phyloP scores from a whole-genome alignment of 768 basidiomycete genomes.

The Harrya chromipes region DNA sequence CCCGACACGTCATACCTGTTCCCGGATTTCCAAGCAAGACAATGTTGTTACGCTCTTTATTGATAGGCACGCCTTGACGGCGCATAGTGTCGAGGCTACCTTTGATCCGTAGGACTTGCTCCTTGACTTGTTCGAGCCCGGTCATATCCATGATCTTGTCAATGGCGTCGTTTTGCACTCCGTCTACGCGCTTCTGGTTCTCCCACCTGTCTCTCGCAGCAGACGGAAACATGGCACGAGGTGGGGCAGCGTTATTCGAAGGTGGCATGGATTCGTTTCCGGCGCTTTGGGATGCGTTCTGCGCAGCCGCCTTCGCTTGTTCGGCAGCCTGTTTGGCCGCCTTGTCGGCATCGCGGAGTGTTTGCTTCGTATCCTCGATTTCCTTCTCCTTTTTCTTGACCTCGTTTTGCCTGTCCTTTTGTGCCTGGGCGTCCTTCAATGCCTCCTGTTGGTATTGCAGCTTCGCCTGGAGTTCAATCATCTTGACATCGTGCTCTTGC shows the following conservation, averaged over 20 bases:
- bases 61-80: conserved; percentile 52
- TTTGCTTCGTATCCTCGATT: conserved; percentile 34
- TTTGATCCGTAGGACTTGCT: conserved; percentile 55
- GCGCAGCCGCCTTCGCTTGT: conserved; percentile 1
- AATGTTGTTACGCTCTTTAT: conserved; percentile 59
- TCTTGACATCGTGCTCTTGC: conserved; percentile 37
- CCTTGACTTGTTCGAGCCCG: conserved; percentile 65
- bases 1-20: conserved; percentile 47
- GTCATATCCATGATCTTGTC: conserved; percentile 69
- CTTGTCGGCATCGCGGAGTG: conserved; percentile 7
- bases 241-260: conserved; percentile 3
- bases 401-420: conserved; percentile 46
- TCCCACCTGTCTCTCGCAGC: conserved; percentile 51
- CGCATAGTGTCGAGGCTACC: conserved; percentile 51
- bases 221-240: conserved; percentile 27
- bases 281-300: not conserved
- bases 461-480: conserved; percentile 44
- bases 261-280: conserved; percentile 1
- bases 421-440: conserved; percentile 34
- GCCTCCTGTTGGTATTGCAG: conserved; percentile 33
- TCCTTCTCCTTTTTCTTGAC: conserved; percentile 42
- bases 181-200: conserved; percentile 53
- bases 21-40: conserved; percentile 70
- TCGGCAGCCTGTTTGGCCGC: conserved; percentile 13
- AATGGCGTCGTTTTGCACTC: conserved; percentile 49